phyloP scores from a whole-genome alignment of 768 basidiomycete species.

The Mycena galericulata region DNA sequence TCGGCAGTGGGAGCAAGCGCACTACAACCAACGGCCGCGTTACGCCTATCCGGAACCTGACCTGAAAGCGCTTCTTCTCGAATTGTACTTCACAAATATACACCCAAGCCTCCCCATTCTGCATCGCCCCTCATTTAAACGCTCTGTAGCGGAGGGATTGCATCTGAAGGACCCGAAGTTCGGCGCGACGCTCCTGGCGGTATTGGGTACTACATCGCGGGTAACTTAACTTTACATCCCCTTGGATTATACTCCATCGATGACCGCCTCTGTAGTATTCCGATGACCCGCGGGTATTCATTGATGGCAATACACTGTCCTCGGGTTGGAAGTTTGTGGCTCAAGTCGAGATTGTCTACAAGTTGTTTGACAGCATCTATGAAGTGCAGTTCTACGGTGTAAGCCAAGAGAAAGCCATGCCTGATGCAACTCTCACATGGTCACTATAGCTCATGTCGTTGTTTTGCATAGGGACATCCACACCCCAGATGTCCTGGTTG shows the following conservation, averaged over 20 bases:
- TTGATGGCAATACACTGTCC: constrained; percentile 42
- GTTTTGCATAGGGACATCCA: constrained; percentile 55
- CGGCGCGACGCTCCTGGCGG: constrained; percentile 56
- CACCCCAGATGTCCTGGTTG: constrained; percentile 67
- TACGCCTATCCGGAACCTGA: constrained; percentile 49
- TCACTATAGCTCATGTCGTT: constrained; percentile 43
- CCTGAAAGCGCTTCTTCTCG: constrained; percentile 54
- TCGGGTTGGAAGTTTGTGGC: constrained; percentile 61
- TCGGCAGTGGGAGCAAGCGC: constrained; percentile 26
- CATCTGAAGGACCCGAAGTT: constrained; percentile 56
- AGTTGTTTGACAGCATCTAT: constrained; percentile 4
- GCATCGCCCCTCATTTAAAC: constrained; percentile 64
- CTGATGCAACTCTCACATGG: too few species aligned
- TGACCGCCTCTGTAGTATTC: constrained; percentile 28
- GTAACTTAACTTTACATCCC: neutral
- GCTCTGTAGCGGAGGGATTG: constrained; percentile 48
- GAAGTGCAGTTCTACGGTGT: constrained; percentile 23
- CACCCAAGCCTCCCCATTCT: constrained; percentile 60
- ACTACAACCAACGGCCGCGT: constrained; percentile 21
- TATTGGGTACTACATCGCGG: constrained; percentile 63
- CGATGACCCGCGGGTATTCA: constrained; percentile 57
- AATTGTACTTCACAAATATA: constrained; percentile 58
- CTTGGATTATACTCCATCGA: too few species aligned
- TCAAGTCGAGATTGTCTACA: constrained; percentile 53
- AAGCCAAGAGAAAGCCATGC: too few species aligned